Percentiles rank a stretch among this genome's conserved stretches.
Evolutionary conservation across 106 monocot species (phyloP).

Genomic region (Hemerocallis citrina): DNA sequence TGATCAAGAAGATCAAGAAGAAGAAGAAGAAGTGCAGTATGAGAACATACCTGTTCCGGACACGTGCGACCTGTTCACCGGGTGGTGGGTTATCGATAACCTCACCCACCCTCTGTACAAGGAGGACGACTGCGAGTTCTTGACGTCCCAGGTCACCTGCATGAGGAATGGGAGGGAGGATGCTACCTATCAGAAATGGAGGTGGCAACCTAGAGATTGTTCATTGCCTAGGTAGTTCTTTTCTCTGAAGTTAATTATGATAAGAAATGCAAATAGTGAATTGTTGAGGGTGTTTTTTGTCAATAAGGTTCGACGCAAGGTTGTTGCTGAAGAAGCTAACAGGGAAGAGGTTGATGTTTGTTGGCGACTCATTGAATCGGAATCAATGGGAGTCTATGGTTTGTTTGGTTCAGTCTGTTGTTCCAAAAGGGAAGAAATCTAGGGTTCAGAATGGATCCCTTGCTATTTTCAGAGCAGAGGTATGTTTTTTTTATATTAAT

Average conservation of each 20-base stretch:
- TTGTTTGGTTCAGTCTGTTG: slow-evolving; percentile 58
- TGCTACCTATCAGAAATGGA: slow-evolving; percentile 26
- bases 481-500: slow-evolving; percentile 7
- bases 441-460: slow-evolving; percentile 23
- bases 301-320: slow-evolving; percentile 63
- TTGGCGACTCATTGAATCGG: slow-evolving; percentile 81
- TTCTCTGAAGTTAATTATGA: not conserved
- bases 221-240: slow-evolving; percentile 20
- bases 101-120: slow-evolving; percentile 47
- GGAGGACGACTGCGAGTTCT: slow-evolving; percentile 46
- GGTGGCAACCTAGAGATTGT: slow-evolving; percentile 18
- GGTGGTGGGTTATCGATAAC: slow-evolving; percentile 70
- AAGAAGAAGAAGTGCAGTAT: not conserved
- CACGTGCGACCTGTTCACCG: slow-evolving; percentile 58
- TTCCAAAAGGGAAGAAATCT: slow-evolving; percentile 42
- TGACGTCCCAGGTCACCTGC: slow-evolving; percentile 17
- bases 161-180: slow-evolving; percentile 19
- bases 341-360: slow-evolving; percentile 79
- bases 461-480: slow-evolving; percentile 40
- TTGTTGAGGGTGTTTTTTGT: not conserved
- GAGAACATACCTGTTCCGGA: slow-evolving; percentile 12
- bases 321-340: slow-evolving; percentile 48
- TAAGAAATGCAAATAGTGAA: not conserved
- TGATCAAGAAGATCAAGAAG: not conserved
- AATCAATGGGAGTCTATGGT: slow-evolving; percentile 98